phyloP scores from a whole-genome alignment of 129 eudicot genomes.

The Pittosporum tobira region DNA sequence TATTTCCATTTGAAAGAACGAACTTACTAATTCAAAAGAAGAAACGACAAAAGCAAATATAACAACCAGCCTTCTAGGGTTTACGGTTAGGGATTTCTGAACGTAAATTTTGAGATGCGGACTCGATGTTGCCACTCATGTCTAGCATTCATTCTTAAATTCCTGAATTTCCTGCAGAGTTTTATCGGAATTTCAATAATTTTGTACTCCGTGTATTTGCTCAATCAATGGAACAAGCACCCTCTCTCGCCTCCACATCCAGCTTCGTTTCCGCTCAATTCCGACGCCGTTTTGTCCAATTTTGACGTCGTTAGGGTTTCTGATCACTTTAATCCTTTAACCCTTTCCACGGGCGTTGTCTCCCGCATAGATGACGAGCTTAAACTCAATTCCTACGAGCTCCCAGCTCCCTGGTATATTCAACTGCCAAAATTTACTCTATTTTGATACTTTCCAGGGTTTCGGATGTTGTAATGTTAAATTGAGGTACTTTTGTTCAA shows the following conservation, averaged over 20 bases:
- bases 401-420: conserved; percentile 78
- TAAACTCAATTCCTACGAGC: conserved; percentile 19
- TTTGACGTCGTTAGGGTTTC: conserved; percentile 14
- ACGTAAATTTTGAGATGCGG: conserved; percentile 25
- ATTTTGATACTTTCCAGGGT: neutral
- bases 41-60: too few species aligned
- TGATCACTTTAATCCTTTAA: conserved; percentile 8
- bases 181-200: conserved; percentile 54
- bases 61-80: too few species aligned
- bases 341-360: conserved; percentile 7
- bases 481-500: neutral
- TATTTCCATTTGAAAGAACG: too few species aligned
- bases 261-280: conserved; percentile 25
- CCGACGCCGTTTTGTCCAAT: neutral
- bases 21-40: too few species aligned
- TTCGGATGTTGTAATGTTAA: neutral
- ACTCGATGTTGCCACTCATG: conserved; percentile 43
- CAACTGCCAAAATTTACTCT: too few species aligned
- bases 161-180: conserved; percentile 49
- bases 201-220: conserved; percentile 53
- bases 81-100: conserved; percentile 7
- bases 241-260: conserved; percentile 23
- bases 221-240: conserved; percentile 55
- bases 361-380: conserved; percentile 10
- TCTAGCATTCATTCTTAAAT: conserved; percentile 55